Base-by-base conservation (phyloP, 1,284 basidiomycete genomes). In the Inonotus hispidus region DNA sequence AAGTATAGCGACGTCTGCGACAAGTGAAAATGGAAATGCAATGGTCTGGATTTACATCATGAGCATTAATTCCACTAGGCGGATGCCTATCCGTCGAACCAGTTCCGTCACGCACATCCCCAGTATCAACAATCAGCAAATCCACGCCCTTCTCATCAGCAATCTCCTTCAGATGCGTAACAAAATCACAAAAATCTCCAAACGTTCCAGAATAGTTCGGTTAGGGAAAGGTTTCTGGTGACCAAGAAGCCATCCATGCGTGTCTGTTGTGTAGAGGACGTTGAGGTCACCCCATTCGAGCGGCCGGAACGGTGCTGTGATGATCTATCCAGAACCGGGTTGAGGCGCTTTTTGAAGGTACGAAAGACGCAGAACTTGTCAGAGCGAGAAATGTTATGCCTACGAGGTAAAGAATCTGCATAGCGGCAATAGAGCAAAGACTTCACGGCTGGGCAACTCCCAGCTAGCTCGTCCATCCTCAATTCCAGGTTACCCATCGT, bases 61-160 rank as follows among this genome's bases (percentile, higher is more conserved):
- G 88, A 19, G 78, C 88, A 68, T 90, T 87, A 14, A 89, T 78
- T 5, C 83, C 82, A n/a, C 88, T 87, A 1, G 80, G 67, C 14
- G 87, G 84, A 69, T 76, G 88, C 0, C 87, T 87, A 66, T 94
- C 92, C 0, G 85, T 83, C 11, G 88, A 72, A 0, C 87, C 87
- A 52, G 90, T 92, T 2, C 87, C 92, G 68, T 94, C 92, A 66
- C 93, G 92, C 61, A 93, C 72, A 71, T 93, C 88, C 19, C 88
- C 88, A 23, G 85, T 86, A 68, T 90, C 87, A 11, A 90, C 79
- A 27, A 91, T 75, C 38, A 90, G 75, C 6, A 90, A 77, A 69
- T 90, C 88, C 10, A 88, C 87, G 61, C 84, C 81, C 62, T 83
- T 84, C 68, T 84, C 27, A 16, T 41, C 8, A 10, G 92, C 90